Conservation (phyloP, 2,329 filamentous ascomycete species). For the Neurospora sp. region DNA sequence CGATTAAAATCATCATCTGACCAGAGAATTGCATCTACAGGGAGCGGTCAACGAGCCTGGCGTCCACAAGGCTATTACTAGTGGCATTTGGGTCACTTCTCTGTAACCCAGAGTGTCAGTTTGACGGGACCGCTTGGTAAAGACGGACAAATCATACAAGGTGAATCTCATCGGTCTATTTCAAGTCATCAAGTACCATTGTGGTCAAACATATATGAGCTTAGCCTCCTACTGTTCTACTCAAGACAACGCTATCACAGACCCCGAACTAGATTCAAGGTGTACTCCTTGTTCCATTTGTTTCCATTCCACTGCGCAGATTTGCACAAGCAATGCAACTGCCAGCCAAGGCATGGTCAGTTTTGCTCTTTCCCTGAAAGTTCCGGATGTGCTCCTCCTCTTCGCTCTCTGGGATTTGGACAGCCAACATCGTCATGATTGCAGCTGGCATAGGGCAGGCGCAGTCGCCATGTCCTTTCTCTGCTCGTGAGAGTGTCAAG, state of each 20-base stretch:
- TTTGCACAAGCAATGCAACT: background rate
- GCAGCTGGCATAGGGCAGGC: background rate
- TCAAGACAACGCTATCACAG: no score
- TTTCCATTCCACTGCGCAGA: background rate
- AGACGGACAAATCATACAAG: background rate
- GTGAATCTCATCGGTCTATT: background rate
- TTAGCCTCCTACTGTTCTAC: no score
- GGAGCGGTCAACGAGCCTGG: background rate
- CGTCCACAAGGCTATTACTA: background rate
- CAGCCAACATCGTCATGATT: background rate
- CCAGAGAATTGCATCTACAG: background rate
- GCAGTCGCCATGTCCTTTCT: background rate
- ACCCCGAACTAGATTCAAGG: background rate
- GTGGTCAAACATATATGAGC: background rate
- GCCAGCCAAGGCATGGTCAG: background rate
- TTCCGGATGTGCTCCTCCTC: no score
- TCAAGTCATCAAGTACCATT: background rate
- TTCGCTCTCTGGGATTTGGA: background rate
- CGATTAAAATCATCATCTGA: background rate
- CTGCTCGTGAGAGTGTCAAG: no score
- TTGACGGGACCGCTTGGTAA: background rate
- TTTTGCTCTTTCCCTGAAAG: background rate
- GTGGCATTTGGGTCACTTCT: background rate
- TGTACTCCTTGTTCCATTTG: background rate
- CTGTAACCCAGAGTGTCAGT: background rate